A percentile compares a stretch with the other conserved stretches of the same genome.
These are phyloP conservation scores for Rhodofomes roseus DNA, from an alignment of 1,284 basidiomycete genomes.

Conservation along the genomic window DNA sequence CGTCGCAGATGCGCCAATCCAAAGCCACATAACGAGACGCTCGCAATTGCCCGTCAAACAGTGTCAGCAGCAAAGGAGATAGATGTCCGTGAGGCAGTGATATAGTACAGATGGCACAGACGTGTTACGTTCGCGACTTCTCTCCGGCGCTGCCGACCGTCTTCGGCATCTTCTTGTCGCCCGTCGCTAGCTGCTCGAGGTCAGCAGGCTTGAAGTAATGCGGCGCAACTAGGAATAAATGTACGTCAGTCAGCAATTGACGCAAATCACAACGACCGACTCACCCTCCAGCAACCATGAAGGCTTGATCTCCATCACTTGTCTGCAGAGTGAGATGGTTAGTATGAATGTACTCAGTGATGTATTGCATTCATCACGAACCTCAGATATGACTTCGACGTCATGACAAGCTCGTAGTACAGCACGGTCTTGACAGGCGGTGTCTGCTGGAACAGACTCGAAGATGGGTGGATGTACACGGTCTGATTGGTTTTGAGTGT, in stretches of 20 bases:
- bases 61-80: neutral
- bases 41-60: neutral
- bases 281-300: conserved; percentile 88
- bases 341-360: neutral
- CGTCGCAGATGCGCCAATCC: neutral
- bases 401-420: conserved; percentile 95
- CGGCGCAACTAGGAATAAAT: conserved; percentile 69
- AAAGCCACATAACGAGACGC: neutral
- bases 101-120: neutral
- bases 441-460: conserved; percentile 91
- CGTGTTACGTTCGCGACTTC: conserved; percentile 2
- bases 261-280: conserved; percentile 19
- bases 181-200: conserved; percentile 77
- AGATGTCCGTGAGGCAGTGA: neutral
- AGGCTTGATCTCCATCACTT: conserved; percentile 97
- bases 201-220: conserved; percentile 92
- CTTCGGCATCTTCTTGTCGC: conserved; percentile 92
- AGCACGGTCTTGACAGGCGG: conserved; percentile 89
- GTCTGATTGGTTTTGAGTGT: conserved; percentile 95
- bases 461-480: conserved; percentile 95
- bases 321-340: conserved; percentile 41
- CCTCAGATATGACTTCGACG: conserved; percentile 83
- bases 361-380: conserved; percentile 23
- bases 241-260: neutral
- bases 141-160: conserved; percentile 33